Percentiles rank a stretch among this genome's conserved stretches.
These are phyloP conservation scores for Solanum lignicaule DNA, from an alignment of 257 asterid species.

Conservation along the genomic window DNA sequence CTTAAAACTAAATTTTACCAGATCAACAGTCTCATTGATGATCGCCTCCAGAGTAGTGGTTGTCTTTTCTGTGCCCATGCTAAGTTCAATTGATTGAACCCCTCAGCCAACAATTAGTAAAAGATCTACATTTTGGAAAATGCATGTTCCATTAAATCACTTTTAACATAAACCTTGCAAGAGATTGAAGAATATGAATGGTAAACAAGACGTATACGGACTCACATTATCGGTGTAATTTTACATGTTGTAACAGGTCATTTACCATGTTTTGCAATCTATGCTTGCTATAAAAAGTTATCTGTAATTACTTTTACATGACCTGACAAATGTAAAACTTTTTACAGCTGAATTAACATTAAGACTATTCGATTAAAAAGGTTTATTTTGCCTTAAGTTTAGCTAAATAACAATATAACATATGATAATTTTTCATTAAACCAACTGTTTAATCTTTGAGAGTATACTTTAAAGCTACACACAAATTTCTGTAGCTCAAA, in stretches of 20 bases:
- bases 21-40: slow-evolving; percentile 18
- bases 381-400: too few species aligned
- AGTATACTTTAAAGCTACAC: background rate
- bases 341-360: too few species aligned
- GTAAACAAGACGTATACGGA: background rate
- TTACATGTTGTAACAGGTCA: background rate
- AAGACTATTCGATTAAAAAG: too few species aligned
- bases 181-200: background rate
- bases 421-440: background rate
- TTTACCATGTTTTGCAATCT: background rate
- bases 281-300: background rate
- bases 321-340: background rate
- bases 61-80: slow-evolving; percentile 10
- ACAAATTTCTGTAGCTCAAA: background rate
- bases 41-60: slow-evolving; percentile 11
- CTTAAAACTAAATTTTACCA: slow-evolving; percentile 7
- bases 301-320: background rate
- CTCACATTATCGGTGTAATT: background rate
- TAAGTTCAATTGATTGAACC: background rate
- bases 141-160: background rate
- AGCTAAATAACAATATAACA: too few species aligned
- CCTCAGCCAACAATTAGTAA: background rate
- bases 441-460: background rate
- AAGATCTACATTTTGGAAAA: background rate
- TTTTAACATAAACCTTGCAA: background rate